Evolutionary conservation across 768 basidiomycete genomes (phyloP).

Genomic region (Russula griseocarnosa): DNA sequence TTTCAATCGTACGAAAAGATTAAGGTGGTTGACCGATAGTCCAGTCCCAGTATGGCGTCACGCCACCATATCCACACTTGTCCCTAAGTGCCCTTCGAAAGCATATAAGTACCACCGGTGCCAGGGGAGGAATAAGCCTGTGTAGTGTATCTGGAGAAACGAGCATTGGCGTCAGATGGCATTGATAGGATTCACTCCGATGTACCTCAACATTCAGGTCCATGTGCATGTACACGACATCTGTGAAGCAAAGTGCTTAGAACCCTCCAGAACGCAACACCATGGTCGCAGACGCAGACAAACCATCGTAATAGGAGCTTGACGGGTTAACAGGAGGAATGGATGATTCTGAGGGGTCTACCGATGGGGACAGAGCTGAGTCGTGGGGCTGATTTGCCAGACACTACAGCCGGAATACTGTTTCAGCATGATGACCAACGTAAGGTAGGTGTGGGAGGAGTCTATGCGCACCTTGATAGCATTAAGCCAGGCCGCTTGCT

Average conservation of each 20-base stretch:
- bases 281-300: not conserved
- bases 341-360: slow-evolving; percentile 4
- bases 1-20: not conserved
- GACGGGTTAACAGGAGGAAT: slow-evolving; percentile 24
- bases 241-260: slow-evolving; percentile 7
- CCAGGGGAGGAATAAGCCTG: slow-evolving; percentile 33
- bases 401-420: not conserved
- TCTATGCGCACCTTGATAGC: slow-evolving; percentile 30
- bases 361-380: slow-evolving; percentile 17
- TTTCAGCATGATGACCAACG: not conserved
- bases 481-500: slow-evolving; percentile 30
- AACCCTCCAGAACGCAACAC: not conserved
- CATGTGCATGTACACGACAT: slow-evolving; percentile 32
- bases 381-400: slow-evolving; percentile 25
- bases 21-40: slow-evolving; percentile 25
- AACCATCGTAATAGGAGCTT: slow-evolving; percentile 28
- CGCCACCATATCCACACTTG: slow-evolving; percentile 31
- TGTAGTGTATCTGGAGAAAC: slow-evolving; percentile 29
- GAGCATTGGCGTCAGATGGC: not conserved
- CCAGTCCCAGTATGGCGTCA: slow-evolving; percentile 35
- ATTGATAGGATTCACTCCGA: not conserved
- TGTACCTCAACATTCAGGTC: slow-evolving; percentile 30
- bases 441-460: not conserved
- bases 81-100: slow-evolving; percentile 29
- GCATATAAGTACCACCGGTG: slow-evolving; percentile 32